Evolutionary conservation across 352 stramenopile species (phyloP).

Genomic region (Globisporangium megalacanthum): DNA sequence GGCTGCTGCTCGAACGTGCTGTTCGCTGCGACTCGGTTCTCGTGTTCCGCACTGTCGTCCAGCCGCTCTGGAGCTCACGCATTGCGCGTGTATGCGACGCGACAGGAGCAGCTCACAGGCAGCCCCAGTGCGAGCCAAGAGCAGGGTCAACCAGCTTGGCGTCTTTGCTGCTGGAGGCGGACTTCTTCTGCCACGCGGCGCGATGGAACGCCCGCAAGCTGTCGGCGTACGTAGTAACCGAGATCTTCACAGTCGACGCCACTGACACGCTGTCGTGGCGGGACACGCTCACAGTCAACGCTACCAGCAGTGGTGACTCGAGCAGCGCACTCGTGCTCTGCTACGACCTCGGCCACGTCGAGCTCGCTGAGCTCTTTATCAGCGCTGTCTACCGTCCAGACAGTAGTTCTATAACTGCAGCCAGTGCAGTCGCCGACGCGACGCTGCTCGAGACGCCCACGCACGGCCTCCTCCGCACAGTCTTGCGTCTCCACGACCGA

Average conservation of each 20-base stretch:
- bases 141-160: neutral
- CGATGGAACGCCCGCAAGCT: conserved; percentile 35
- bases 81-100: neutral
- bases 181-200: conserved; percentile 17
- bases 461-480: conserved; percentile 12
- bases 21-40: conserved; percentile 7
- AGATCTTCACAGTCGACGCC: neutral
- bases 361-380: conserved; percentile 2
- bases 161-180: neutral
- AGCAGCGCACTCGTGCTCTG: conserved; percentile 4
- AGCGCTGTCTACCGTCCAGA: conserved; percentile 10
- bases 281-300: neutral
- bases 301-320: neutral
- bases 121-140: neutral
- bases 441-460: too few relatives aligned
- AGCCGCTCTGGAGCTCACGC: conserved; percentile 1
- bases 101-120: neutral
- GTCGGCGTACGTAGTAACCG: neutral
- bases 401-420: too few relatives aligned
- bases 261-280: neutral
- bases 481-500: conserved; percentile 4
- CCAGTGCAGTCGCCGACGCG: too few relatives aligned
- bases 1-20: conserved; percentile 3
- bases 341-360: conserved; percentile 1
- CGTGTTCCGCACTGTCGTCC: conserved; percentile 2